Evolutionary conservation across 225 moss, liverwort and hornwort species (phyloP).

Genomic region (Bryoerythrophyllum caledonicum): DNA sequence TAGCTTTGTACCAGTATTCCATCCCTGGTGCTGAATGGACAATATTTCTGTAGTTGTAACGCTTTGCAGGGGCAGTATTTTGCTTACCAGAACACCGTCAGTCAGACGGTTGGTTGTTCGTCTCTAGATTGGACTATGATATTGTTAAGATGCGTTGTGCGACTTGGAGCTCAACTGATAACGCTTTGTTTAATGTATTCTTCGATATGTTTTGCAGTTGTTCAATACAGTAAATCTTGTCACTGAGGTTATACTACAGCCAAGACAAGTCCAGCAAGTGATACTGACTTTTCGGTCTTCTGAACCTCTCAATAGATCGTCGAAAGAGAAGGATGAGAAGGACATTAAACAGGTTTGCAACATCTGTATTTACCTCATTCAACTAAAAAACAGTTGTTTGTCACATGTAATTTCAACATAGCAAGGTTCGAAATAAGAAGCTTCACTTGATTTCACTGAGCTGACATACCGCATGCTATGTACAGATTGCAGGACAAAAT

Average conservation of each 20-base stretch:
- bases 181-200: neutral
- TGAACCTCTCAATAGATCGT: conserved; percentile 46
- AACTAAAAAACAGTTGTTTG: conserved; percentile 13
- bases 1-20: neutral
- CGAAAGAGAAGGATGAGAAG: conserved; percentile 53
- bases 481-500: conserved; percentile 60
- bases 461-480: conserved; percentile 33
- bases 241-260: conserved; percentile 79
- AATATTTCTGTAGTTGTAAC: conserved; percentile 22
- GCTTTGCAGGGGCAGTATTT: conserved; percentile 11
- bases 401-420: conserved; percentile 17
- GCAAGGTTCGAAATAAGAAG: conserved; percentile 12
- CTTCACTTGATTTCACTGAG: conserved; percentile 4
- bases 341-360: conserved; percentile 48
- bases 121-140: conserved; percentile 15
- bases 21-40: conserved; percentile 2
- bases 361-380: neutral
- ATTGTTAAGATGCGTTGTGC: neutral
- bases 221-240: conserved; percentile 94
- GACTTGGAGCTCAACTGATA: neutral
- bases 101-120: conserved; percentile 21
- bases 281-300: conserved; percentile 77
- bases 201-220: conserved; percentile 56
- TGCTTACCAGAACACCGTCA: neutral
- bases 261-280: conserved; percentile 94